Evolutionary conservation across 106 monocot species (phyloP).

Genomic region (Posidonia australis): DNA sequence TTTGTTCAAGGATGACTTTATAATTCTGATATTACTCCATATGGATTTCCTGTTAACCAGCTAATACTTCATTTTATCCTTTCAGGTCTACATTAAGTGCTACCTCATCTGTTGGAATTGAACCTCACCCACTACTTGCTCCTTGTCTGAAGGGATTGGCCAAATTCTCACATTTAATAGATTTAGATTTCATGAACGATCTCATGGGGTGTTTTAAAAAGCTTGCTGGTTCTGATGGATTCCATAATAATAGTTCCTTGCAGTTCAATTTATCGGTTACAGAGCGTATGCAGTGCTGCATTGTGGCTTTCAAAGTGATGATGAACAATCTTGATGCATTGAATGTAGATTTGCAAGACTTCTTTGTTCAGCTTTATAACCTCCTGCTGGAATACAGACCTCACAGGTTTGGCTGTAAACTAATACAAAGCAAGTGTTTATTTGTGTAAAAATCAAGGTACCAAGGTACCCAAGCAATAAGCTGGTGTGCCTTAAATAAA

Average conservation of each 20-base stretch:
- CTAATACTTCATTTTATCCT: background rate
- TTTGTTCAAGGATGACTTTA: too few relatives aligned
- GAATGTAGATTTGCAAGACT: constrained; percentile 92
- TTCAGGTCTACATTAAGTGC: background rate
- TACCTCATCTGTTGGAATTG: constrained; percentile 18
- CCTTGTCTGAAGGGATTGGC: constrained; percentile 78
- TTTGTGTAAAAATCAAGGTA: too few relatives aligned
- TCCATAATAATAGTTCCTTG: constrained; percentile 9
- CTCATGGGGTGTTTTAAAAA: constrained; percentile 69
- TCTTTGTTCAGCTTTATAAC: constrained; percentile 83
- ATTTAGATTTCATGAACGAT: constrained; percentile 87
- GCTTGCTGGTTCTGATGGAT: constrained; percentile 47
- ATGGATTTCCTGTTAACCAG: too few relatives aligned
- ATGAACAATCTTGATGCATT: constrained; percentile 91
- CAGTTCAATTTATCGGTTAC: constrained; percentile 49
- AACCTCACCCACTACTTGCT: constrained; percentile 58
- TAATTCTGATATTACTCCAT: too few relatives aligned
- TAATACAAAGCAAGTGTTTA: too few relatives aligned
- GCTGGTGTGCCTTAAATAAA: too few relatives aligned
- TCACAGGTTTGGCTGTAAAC: constrained; percentile 40
- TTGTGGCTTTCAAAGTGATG: constrained; percentile 89
- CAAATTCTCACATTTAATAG: constrained; percentile 95
- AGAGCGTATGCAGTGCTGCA: constrained; percentile 90
- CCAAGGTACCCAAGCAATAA: too few relatives aligned
- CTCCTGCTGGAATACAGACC: constrained; percentile 84